Evolutionary conservation across 2,329 filamentous ascomycete genomes (phyloP).

Genomic region (Paraphoma chrysanthemicola): DNA sequence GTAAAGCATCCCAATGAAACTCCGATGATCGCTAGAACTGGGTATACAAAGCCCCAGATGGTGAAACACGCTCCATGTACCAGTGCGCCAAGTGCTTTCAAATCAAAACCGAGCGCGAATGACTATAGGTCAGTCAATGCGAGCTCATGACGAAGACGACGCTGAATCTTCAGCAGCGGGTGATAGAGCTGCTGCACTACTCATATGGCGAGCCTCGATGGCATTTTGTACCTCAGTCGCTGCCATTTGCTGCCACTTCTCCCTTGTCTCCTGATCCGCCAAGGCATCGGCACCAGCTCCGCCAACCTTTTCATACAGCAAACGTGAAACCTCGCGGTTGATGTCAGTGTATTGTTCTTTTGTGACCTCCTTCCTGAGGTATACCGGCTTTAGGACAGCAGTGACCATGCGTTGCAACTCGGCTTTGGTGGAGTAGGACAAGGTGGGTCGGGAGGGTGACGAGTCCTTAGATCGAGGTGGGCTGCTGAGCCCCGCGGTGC

Average conservation of each 20-base stretch:
- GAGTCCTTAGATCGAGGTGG: conserved; percentile 64
- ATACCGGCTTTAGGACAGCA: conserved; percentile 80
- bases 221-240: conserved; percentile 79
- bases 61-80: neutral
- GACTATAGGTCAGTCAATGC: neutral
- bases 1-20: neutral
- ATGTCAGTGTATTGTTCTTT: conserved; percentile 92
- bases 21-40: neutral
- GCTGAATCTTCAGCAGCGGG: conserved; percentile 36
- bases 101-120: neutral
- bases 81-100: neutral
- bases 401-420: conserved; percentile 90
- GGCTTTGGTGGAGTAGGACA: conserved; percentile 85
- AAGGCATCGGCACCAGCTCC: conserved; percentile 59
- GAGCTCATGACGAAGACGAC: conserved; percentile 32
- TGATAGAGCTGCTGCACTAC: conserved; percentile 19
- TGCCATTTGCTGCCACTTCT: conserved; percentile 78
- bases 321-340: conserved; percentile 87
- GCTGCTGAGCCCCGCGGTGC: conserved; percentile 45
- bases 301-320: conserved; percentile 76
- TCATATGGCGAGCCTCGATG: conserved; percentile 53
- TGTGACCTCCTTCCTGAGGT: conserved; percentile 78
- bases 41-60: neutral
- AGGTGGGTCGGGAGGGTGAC: conserved; percentile 70
- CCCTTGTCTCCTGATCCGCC: conserved; percentile 67